Percentiles rank a stretch among this genome's conserved stretches.
Evolutionary conservation across 768 basidiomycete species (phyloP).

Genomic region (Russula sp.): DNA sequence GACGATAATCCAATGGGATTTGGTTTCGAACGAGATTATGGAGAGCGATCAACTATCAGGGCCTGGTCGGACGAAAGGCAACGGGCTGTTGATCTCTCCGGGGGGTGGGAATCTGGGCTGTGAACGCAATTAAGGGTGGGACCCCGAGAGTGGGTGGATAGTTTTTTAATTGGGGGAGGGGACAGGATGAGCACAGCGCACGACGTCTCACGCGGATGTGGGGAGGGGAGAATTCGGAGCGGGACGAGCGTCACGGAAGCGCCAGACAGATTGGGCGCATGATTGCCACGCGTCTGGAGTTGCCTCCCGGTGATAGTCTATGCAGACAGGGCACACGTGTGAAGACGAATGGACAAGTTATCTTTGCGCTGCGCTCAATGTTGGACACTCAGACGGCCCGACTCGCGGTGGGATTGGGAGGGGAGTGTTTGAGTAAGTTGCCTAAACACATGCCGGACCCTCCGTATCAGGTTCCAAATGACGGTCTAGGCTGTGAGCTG

Average conservation of each 20-base stretch:
- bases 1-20: neutral
- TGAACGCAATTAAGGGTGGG: slow-evolving; percentile 15
- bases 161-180: neutral
- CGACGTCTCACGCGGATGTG: neutral
- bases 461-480: neutral
- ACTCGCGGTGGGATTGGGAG: neutral
- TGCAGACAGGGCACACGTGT: neutral
- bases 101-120: slow-evolving; percentile 4
- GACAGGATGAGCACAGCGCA: slow-evolving; percentile 19
- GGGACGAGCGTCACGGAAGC: slow-evolving; percentile 8
- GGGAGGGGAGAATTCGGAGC: no score
- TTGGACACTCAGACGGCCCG: neutral
- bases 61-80: neutral
- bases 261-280: slow-evolving; percentile 4
- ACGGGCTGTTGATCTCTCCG: neutral
- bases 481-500: neutral
- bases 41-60: neutral
- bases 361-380: neutral
- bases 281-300: slow-evolving; percentile 11
- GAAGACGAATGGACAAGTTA: neutral
- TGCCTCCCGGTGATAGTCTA: neutral
- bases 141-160: slow-evolving; percentile 9
- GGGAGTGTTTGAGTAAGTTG: neutral
- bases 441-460: neutral
- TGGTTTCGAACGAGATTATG: neutral